Conservation (phyloP, 305 asterid genomes). For the Ajuga reptans region DNA sequence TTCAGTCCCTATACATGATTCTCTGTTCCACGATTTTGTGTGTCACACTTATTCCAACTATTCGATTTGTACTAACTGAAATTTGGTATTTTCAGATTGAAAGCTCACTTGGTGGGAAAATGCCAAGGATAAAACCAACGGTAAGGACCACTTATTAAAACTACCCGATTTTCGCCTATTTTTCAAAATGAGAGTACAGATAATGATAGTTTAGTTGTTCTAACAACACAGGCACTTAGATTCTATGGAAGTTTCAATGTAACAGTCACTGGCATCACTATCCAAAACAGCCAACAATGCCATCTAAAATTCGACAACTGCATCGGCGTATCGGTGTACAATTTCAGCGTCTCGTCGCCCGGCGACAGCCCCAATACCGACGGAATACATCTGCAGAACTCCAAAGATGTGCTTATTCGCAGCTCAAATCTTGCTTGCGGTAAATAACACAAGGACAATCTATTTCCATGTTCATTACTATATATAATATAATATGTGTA, state of each 20-base stretch:
- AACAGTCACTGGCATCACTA: constrained; percentile 77
- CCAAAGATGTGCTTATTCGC: constrained; percentile 81
- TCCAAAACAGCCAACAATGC: constrained; percentile 81
- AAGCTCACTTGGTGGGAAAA: constrained; percentile 47
- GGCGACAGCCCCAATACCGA: constrained; percentile 96
- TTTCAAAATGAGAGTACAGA: neutral
- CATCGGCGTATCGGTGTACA: constrained; percentile 75
- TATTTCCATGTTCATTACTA: neutral
- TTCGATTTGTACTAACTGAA: neutral
- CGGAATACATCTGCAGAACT: constrained; percentile 91
- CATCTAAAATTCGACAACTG: constrained; percentile 88
- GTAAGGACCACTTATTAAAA: constrained; percentile 38
- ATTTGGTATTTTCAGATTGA: constrained; percentile 32
- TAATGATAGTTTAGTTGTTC: neutral
- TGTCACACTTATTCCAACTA: neutral
- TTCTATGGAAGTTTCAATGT: constrained; percentile 92
- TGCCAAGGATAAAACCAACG: constrained; percentile 90
- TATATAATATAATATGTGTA: neutral
- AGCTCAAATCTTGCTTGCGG: constrained; percentile 70
- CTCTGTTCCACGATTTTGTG: too few relatives aligned
- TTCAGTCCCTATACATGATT: neutral
- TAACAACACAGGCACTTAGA: constrained; percentile 57
- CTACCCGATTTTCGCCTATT: neutral
- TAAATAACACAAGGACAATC: too few relatives aligned
- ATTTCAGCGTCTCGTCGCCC: constrained; percentile 67